Percentiles rank a stretch among this genome's conserved stretches.
phyloP scores from a whole-genome alignment of 768 basidiomycete genomes.

The Calocera cornea region DNA sequence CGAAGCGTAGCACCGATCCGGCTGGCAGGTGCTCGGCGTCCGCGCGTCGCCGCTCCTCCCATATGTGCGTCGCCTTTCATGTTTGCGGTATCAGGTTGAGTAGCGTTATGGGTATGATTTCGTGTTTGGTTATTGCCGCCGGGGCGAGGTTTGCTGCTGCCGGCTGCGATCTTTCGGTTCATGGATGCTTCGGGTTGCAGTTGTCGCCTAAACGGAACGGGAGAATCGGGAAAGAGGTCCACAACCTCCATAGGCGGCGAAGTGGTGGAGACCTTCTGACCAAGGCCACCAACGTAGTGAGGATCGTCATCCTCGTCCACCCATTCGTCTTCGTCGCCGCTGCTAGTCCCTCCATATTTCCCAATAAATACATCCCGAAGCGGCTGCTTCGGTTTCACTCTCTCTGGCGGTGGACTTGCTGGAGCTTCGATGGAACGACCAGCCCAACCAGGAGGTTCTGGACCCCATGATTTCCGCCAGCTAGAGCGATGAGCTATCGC shows the following conservation, averaged over 20 bases:
- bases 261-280: slow-evolving; percentile 15
- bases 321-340: slow-evolving; percentile 23
- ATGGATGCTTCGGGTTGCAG: not conserved
- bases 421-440: slow-evolving; percentile 46
- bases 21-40: not conserved
- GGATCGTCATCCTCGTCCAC: slow-evolving; percentile 23
- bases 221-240: not conserved
- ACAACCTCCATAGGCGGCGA: not conserved
- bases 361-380: slow-evolving; percentile 25
- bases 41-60: not conserved
- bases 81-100: not conserved
- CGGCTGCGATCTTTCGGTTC: not conserved
- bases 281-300: slow-evolving; percentile 22
- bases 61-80: not conserved
- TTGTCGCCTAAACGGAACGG: not conserved
- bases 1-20: not conserved
- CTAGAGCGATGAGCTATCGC: slow-evolving; percentile 41
- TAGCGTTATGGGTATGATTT: not conserved
- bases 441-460: slow-evolving; percentile 78
- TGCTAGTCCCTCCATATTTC: slow-evolving; percentile 10
- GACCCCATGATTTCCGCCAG: slow-evolving; percentile 84
- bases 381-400: slow-evolving; percentile 15
- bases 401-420: not conserved
- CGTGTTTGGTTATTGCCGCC: not conserved
- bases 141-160: not conserved